These are phyloP conservation scores for Garcia nutans DNA, from an alignment of 345 rosid species.

Conservation along the genomic window DNA sequence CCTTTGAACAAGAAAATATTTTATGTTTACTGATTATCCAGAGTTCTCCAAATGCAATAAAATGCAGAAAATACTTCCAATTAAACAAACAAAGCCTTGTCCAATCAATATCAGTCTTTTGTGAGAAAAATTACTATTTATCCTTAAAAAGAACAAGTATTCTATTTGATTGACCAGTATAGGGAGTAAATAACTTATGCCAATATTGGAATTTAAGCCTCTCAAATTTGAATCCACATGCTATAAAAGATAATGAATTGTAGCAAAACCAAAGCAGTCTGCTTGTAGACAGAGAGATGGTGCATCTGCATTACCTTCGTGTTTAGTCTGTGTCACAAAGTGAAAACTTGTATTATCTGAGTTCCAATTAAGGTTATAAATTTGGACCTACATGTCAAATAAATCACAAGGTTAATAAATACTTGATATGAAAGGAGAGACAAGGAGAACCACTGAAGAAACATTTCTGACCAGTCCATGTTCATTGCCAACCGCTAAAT, in stretches of 20 bases:
- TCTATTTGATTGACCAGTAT: neutral
- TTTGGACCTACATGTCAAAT: slow-evolving; percentile 40
- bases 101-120: neutral
- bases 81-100: too few species aligned
- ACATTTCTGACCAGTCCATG: slow-evolving; percentile 66
- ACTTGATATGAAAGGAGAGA: neutral
- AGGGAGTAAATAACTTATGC: neutral
- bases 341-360: slow-evolving; percentile 33
- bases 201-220: neutral
- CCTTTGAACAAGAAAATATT: too few species aligned
- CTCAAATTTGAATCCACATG: neutral
- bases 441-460: slow-evolving; percentile 9
- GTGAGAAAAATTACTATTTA: neutral
- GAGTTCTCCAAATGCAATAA: neutral
- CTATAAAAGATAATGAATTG: neutral
- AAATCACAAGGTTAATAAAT: neutral
- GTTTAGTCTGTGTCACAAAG: slow-evolving; percentile 39
- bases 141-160: neutral
- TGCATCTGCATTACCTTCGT: slow-evolving; percentile 43
- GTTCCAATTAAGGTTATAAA: slow-evolving; percentile 45
- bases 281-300: neutral
- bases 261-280: neutral
- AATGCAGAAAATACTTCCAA: too few species aligned
- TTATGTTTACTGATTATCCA: neutral
- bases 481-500: slow-evolving; percentile 66